A percentile compares a stretch with the other conserved stretches of the same genome.
Evolutionary conservation across 352 stramenopile genomes (phyloP).

Genomic region (Pythium dissimile): DNA sequence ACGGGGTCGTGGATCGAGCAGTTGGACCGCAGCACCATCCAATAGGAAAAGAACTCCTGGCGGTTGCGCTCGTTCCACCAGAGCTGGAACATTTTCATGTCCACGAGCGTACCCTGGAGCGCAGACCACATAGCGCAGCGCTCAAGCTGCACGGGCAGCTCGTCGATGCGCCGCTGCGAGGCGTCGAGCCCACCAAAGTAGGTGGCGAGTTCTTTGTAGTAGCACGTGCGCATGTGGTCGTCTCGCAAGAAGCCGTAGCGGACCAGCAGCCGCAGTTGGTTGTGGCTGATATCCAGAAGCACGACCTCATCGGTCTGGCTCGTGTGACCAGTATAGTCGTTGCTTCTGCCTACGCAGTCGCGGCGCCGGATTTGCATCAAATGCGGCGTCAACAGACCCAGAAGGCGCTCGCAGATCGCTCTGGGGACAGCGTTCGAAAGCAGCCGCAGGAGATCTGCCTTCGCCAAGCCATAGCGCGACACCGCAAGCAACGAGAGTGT

Average conservation of each 20-base stretch:
- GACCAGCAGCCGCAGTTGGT: slow-evolving; percentile 63
- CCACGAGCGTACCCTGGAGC: slow-evolving; percentile 65
- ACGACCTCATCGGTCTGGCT: slow-evolving; percentile 33
- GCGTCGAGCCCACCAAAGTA: slow-evolving; percentile 72
- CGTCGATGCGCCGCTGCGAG: slow-evolving; percentile 72
- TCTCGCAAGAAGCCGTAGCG: slow-evolving; percentile 72
- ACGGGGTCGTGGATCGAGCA: slow-evolving; percentile 70
- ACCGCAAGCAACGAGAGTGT: slow-evolving; percentile 68
- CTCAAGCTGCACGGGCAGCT: slow-evolving; percentile 77
- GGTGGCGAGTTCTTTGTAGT: slow-evolving; percentile 70
- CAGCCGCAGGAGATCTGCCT: slow-evolving; percentile 57
- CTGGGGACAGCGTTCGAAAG: slow-evolving; percentile 47
- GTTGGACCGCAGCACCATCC: slow-evolving; percentile 62
- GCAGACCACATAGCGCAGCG: slow-evolving; percentile 63
- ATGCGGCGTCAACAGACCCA: slow-evolving; percentile 53
- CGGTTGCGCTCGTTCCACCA: slow-evolving; percentile 82
- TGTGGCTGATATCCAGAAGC: slow-evolving; percentile 75
- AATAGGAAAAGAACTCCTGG: slow-evolving; percentile 79
- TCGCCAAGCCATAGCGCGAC: slow-evolving; percentile 63
- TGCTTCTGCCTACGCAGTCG: slow-evolving; percentile 47
- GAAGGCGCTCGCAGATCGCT: slow-evolving; percentile 35
- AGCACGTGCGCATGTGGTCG: slow-evolving; percentile 56
- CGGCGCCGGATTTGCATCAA: slow-evolving; percentile 65
- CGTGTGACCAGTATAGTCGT: no score
- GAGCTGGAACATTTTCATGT: slow-evolving; percentile 86